Base-by-base conservation (phyloP, 2,329 filamentous ascomycete genomes). In the Lachnum nothofagi region DNA sequence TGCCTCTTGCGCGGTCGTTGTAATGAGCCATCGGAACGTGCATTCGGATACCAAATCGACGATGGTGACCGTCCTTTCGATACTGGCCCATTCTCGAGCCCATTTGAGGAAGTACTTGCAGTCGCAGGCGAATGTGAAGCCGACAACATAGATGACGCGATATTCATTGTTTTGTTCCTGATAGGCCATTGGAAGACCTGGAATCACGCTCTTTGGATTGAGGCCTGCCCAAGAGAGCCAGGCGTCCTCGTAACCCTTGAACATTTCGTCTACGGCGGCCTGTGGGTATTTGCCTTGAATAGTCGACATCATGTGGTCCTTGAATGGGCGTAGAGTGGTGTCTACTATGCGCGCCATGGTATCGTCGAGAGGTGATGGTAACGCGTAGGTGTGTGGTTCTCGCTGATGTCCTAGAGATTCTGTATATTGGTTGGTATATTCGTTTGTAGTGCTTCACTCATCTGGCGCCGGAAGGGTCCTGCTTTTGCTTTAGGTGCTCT, bases 11-110 rank as follows among this genome's bases (percentile, higher is more conserved):
- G 22, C 27, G 12, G 48, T 53, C 4, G 34, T 29, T 55, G 61
- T 55, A 14, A 63, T 40, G 14, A 60, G 45, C 56, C 59, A 63
- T 23, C 59, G 54, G 37, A 62, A 63, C 1, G 55, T 57, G 10
- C 49, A 31, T 16, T 45, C 37, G 9, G 50, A 54, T 9, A 25
- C 42, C 5, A 53, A 22, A 33, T 58, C 56, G 19, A 60, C 55
- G 7, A 63, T 38, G 1, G 39, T 40, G 1, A 59, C 53, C 22
- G 40, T 49, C 24, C 47, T 57, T 4, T 50, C 51, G 16, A 59
- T 50, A 2, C 31, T 44, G 24, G 51, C 59, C 33, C 49, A 45
- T 5, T 25, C 33, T 6, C 39, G 22, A 19, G 58, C 47, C 9
- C 40, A 46, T 14, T 17, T 24, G 3, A 48, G 46, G 25, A 48